phyloP scores from a whole-genome alignment of 768 basidiomycete species.

The Russula lepida region DNA sequence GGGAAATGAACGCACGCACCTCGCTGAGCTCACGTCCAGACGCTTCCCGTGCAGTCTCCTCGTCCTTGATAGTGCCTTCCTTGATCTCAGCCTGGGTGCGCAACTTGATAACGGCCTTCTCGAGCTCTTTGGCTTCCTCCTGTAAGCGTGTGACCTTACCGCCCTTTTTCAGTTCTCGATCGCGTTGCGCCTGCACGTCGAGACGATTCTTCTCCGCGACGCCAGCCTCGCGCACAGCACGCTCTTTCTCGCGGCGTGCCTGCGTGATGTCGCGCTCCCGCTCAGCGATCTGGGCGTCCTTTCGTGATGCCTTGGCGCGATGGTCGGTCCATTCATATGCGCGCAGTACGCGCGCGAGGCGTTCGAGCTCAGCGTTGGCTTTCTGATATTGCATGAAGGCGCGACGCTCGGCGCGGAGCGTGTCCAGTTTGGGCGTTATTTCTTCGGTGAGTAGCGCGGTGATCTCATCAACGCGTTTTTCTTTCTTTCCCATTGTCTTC shows the following conservation, averaged over 20 bases:
- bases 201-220: constrained; percentile 59
- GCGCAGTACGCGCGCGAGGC: constrained; percentile 67
- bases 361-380: constrained; percentile 77
- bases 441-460: constrained; percentile 74
- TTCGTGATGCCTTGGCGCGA: constrained; percentile 42
- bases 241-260: constrained; percentile 41
- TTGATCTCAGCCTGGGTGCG: constrained; percentile 83
- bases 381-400: constrained; percentile 89
- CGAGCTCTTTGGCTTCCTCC: constrained; percentile 67
- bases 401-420: constrained; percentile 81
- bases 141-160: constrained; percentile 86
- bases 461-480: constrained; percentile 90
- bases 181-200: constrained; percentile 64
- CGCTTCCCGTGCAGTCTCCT: constrained; percentile 48
- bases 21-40: constrained; percentile 51
- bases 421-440: constrained; percentile 90
- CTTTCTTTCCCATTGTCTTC: constrained; percentile 95
- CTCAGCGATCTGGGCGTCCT: constrained; percentile 46
- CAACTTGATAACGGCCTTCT: constrained; percentile 72
- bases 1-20: constrained; percentile 33
- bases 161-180: constrained; percentile 86
- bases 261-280: constrained; percentile 43
- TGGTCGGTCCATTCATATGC: constrained; percentile 84
- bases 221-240: constrained; percentile 44
- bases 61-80: constrained; percentile 65